Evolutionary conservation across 495 filamentous ascomycete species (phyloP).

Genomic region (Astrothelium subdiscretum): DNA sequence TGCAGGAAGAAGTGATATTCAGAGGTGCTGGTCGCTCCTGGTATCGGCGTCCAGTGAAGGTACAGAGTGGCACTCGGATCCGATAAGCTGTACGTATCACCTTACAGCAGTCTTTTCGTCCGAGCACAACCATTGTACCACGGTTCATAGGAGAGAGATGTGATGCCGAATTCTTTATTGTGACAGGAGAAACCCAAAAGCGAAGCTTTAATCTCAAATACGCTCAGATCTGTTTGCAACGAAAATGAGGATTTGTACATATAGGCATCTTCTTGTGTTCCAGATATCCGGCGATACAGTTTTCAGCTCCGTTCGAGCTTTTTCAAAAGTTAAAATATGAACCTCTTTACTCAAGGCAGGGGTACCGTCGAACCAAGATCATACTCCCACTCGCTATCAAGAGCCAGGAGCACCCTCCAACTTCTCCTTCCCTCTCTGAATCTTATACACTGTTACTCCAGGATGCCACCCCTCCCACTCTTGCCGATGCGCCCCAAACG

Average conservation of each 20-base stretch:
- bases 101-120: background rate
- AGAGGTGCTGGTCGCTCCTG: background rate
- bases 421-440: conserved; percentile 11
- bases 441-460: conserved; percentile 14
- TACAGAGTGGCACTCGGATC: background rate
- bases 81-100: background rate
- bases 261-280: background rate
- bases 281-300: background rate
- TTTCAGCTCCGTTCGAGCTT: background rate
- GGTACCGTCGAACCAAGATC: too few species aligned
- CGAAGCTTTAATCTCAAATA: too few species aligned
- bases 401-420: background rate
- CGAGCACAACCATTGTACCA: too few species aligned
- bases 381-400: background rate
- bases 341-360: background rate
- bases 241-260: background rate
- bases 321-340: background rate
- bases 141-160: too few species aligned
- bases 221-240: background rate
- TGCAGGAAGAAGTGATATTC: background rate
- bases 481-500: conserved; percentile 27
- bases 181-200: too few species aligned
- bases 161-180: too few species aligned
- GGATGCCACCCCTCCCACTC: conserved; percentile 24
- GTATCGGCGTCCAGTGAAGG: background rate